These are phyloP conservation scores for Lipomyces chichibuensis DNA, from an alignment of 805 yeast species.

Conservation along the genomic window DNA sequence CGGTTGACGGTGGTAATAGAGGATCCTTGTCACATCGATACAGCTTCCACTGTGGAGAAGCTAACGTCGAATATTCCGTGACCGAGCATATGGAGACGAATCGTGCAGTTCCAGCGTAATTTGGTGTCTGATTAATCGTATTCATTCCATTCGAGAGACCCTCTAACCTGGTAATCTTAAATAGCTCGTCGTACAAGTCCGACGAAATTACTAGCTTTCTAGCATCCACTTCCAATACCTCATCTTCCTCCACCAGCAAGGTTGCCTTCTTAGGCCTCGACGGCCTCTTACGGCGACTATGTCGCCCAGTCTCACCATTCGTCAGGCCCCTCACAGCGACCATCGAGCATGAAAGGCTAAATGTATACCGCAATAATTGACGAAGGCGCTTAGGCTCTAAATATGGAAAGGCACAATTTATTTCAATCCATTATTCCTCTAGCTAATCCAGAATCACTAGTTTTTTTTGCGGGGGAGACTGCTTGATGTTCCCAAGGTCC, in stretches of 20 bases:
- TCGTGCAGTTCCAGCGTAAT: not conserved
- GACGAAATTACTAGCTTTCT: not conserved
- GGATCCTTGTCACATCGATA: slow-evolving; percentile 13
- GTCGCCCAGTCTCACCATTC: not conserved
- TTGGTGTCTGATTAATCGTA: not conserved
- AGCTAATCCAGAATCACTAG: not conserved
- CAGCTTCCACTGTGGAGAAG: slow-evolving; percentile 16
- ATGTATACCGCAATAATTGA: not conserved
- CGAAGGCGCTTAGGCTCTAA: not conserved
- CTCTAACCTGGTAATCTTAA: not conserved
- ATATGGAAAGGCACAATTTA: not conserved
- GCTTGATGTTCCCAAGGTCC: not conserved
- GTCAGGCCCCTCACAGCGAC: not conserved
- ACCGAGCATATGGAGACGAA: slow-evolving; percentile 10
- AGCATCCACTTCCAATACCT: not conserved
- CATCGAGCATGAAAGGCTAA: not conserved
- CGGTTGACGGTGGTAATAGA: slow-evolving; percentile 22
- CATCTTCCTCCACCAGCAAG: not conserved
- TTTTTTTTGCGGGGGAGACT: not conserved
- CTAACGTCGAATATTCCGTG: slow-evolving; percentile 1
- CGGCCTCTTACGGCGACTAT: not conserved
- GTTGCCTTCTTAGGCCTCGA: not conserved
- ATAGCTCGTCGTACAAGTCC: not conserved
- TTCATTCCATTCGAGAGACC: not conserved
- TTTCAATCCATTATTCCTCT: not conserved